These are phyloP conservation scores for Pulveroboletus sp. DNA, from an alignment of 768 basidiomycete genomes.

Conservation along the genomic window DNA sequence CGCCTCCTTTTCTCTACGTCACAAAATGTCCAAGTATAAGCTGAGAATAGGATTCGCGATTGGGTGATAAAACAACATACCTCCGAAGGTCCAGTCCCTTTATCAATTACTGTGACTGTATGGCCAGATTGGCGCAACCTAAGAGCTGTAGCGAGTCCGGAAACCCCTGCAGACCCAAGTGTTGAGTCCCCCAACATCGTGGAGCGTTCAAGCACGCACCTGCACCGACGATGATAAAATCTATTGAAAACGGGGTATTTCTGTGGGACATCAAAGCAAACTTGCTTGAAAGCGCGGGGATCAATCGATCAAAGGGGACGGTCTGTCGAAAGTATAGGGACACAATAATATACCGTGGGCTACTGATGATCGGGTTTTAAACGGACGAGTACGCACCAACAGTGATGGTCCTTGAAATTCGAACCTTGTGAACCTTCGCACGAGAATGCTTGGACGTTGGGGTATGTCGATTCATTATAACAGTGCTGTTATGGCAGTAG, in stretches of 20 bases:
- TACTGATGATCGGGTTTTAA: constrained; percentile 15
- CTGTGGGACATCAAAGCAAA: constrained; percentile 16
- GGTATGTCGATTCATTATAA: constrained; percentile 3
- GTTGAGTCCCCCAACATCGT: background rate
- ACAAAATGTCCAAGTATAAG: background rate
- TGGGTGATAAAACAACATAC: constrained; percentile 21
- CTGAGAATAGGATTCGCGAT: background rate
- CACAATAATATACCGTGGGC: background rate
- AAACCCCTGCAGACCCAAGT: constrained; percentile 31
- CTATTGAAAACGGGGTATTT: constrained; percentile 25
- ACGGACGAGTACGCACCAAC: constrained; percentile 4
- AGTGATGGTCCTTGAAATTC: background rate
- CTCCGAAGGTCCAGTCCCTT: constrained; percentile 40
- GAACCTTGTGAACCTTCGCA: constrained; percentile 21
- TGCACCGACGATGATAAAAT: constrained; percentile 32
- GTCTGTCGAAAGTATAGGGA: background rate
- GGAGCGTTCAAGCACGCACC: constrained; percentile 12
- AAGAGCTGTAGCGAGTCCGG: constrained; percentile 57
- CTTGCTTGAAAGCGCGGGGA: background rate
- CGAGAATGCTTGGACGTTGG: constrained; percentile 9
- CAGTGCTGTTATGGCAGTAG: constrained; percentile 8
- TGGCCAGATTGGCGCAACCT: constrained; percentile 58
- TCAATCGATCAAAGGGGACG: background rate
- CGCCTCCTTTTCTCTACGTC: constrained; percentile 36
- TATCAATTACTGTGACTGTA: constrained; percentile 54